phyloP scores from a whole-genome alignment of 176 grass and related monocot species.

The Avena eriantha region DNA sequence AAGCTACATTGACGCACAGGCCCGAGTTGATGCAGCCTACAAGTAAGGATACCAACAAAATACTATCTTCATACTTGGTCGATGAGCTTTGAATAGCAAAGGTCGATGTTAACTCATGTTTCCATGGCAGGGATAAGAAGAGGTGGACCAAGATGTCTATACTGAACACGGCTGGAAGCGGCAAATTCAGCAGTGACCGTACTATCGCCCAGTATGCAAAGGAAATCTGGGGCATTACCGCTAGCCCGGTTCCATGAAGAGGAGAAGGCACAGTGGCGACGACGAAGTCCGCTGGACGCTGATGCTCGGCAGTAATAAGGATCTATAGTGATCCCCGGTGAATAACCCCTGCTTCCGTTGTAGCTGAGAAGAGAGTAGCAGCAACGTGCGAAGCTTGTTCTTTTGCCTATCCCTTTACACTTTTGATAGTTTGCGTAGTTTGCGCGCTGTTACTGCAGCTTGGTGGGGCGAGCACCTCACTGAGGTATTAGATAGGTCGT shows the following conservation, averaged over 20 bases:
- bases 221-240: conserved; percentile 85
- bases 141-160: conserved; percentile 96
- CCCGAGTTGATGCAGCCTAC: conserved; percentile 85
- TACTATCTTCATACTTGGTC: conserved; percentile 8
- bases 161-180: conserved; percentile 88
- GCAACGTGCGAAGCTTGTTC: conserved; percentile 26
- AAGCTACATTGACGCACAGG: conserved; percentile 88
- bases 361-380: conserved; percentile 10
- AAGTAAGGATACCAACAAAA: conserved; percentile 67
- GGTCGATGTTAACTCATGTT: conserved; percentile 27
- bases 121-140: conserved; percentile 76
- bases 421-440: no score
- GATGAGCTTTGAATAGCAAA: background rate
- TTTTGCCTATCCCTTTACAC: conserved; percentile 40
- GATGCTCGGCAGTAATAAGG: conserved; percentile 29
- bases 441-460: no score
- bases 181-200: conserved; percentile 98
- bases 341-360: conserved; percentile 34
- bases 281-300: background rate
- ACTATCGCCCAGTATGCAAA: conserved; percentile 93
- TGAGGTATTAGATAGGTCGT: no score
- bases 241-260: conserved; percentile 62
- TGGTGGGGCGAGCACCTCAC: no score
- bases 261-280: background rate
- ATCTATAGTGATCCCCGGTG: conserved; percentile 43